phyloP scores from a whole-genome alignment of 306 rosid species.

The Quercus rubra region DNA sequence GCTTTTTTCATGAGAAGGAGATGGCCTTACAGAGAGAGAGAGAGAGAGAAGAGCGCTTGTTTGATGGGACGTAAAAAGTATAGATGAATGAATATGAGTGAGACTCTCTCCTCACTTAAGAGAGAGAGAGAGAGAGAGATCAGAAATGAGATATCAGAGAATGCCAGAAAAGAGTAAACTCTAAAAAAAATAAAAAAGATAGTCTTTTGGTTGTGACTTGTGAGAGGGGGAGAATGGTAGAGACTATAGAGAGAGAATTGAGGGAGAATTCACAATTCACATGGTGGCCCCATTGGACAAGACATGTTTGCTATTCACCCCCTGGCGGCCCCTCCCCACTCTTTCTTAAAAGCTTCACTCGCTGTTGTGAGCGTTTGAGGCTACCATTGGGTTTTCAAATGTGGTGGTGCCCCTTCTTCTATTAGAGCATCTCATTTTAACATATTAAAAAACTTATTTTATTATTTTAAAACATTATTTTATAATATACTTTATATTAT shows the following conservation, averaged over 20 bases:
- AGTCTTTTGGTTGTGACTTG: neutral
- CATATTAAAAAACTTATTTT: no score
- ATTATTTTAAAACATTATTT: no score
- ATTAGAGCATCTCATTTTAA: no score
- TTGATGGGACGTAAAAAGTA: slow-evolving; percentile 82
- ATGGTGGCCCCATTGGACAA: slow-evolving; percentile 54
- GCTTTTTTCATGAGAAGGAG: neutral
- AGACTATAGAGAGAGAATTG: neutral
- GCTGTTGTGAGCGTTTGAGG: neutral
- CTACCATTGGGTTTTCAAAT: neutral
- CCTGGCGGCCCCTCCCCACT: slow-evolving; percentile 20
- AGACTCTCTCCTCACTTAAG: slow-evolving; percentile 5
- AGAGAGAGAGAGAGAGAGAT: neutral
- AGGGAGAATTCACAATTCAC: slow-evolving; percentile 42
- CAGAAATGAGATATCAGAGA: neutral
- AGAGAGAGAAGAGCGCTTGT: slow-evolving; percentile 15
- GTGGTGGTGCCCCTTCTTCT: neutral
- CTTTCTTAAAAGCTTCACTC: neutral
- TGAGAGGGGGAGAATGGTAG: neutral
- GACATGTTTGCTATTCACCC: slow-evolving; percentile 46
- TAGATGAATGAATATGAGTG: slow-evolving; percentile 52
- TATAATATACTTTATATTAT: no score
- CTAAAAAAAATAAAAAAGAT: neutral
- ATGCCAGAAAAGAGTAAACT: neutral
- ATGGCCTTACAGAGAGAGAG: slow-evolving; percentile 6